A percentile compares a stretch with the other conserved stretches of the same genome.
phyloP scores from a whole-genome alignment of 495 filamentous ascomycete genomes.

The Tuber magnatum region DNA sequence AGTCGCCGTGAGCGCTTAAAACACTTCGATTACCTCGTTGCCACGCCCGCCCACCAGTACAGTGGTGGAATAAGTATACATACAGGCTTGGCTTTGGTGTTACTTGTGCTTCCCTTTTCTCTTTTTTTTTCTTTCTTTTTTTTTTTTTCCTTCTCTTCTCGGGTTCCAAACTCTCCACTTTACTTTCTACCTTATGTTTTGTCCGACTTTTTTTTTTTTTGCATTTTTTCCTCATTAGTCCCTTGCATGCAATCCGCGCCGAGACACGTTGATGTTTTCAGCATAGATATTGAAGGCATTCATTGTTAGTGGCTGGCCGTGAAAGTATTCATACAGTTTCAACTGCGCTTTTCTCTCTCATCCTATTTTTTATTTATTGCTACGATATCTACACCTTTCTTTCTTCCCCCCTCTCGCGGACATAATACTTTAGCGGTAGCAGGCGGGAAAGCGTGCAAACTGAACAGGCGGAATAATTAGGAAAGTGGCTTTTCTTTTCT shows the following conservation, averaged over 20 bases:
- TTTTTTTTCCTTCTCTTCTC: background rate
- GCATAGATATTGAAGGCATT: background rate
- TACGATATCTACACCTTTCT: background rate
- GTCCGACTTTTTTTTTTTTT: background rate
- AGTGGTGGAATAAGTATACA: background rate
- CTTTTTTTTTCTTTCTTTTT: slow-evolving; percentile 2
- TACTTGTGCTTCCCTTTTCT: background rate
- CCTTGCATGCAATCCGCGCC: background rate
- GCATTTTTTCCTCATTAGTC: background rate
- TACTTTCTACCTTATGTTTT: background rate
- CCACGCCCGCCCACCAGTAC: background rate
- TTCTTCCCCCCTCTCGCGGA: background rate
- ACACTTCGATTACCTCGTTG: background rate
- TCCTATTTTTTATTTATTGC: background rate
- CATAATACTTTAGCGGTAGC: background rate
- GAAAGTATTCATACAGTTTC: background rate
- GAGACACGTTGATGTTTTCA: background rate
- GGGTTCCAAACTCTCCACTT: background rate
- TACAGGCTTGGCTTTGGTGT: background rate
- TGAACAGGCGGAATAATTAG: background rate
- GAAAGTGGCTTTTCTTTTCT: background rate
- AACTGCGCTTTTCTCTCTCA: background rate
- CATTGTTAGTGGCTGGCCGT: background rate
- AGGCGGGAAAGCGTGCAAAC: background rate
- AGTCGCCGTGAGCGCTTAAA: background rate